Evolutionary conservation across 371 early-diverging fungal genomes (phyloP).

Genomic region (Apophysomyces sp.): DNA sequence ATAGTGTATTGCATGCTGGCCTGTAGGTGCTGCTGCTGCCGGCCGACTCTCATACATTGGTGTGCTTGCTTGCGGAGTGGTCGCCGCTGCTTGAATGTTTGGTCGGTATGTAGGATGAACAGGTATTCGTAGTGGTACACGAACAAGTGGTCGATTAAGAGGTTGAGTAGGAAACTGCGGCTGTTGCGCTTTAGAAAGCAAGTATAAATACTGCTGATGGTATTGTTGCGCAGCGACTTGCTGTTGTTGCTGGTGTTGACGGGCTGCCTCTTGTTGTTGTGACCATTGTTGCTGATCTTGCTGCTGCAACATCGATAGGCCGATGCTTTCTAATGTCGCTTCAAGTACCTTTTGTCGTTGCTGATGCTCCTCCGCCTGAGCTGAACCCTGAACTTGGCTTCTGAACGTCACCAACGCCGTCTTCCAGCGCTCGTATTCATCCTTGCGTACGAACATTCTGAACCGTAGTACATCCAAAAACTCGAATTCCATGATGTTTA

Average conservation of each 20-base stretch:
- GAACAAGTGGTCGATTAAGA: constrained; percentile 20
- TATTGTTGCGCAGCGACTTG: constrained; percentile 23
- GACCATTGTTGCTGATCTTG: constrained; percentile 23
- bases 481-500: constrained; percentile 73
- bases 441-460: constrained; percentile 57
- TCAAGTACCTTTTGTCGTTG: constrained; percentile 43
- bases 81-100: constrained; percentile 8
- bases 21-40: constrained; percentile 6
- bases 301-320: constrained; percentile 24
- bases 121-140: constrained; percentile 30
- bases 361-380: constrained; percentile 35
- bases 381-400: constrained; percentile 34
- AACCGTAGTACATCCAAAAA: constrained; percentile 64
- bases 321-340: constrained; percentile 40
- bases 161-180: constrained; percentile 26
- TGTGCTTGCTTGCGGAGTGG: constrained; percentile 1
- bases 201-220: constrained; percentile 27
- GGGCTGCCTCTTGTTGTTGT: constrained; percentile 17
- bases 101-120: constrained; percentile 26
- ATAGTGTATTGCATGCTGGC: constrained; percentile 10
- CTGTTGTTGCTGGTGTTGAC: constrained; percentile 23
- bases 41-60: background rate
- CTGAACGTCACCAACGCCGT: constrained; percentile 31
- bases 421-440: constrained; percentile 53
- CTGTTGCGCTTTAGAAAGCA: constrained; percentile 28